These are phyloP conservation scores for Myxozyma kluyveri DNA, from an alignment of 805 yeast species.

Conservation along the genomic window DNA sequence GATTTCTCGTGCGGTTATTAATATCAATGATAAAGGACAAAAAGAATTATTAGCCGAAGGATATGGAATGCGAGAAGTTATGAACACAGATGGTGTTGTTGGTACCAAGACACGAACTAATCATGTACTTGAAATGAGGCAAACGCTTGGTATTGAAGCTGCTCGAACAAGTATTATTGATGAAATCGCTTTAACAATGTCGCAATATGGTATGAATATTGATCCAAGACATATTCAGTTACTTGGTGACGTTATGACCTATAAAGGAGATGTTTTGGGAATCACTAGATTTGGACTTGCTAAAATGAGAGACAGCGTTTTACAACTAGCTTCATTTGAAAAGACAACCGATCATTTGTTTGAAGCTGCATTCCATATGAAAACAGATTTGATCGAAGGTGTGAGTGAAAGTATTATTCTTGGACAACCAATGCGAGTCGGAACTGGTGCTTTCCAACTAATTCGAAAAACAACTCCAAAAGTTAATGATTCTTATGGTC, in stretches of 20 bases:
- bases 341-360: constrained; percentile 97
- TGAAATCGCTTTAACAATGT: constrained; percentile 96
- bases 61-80: constrained; percentile 90
- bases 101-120: constrained; percentile 86
- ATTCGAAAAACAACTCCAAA: constrained; percentile 29
- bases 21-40: constrained; percentile 78
- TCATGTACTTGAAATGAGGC: constrained; percentile 84
- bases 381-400: constrained; percentile 92
- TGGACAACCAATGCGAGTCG: constrained; percentile 96
- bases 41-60: constrained; percentile 93
- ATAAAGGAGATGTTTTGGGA: constrained; percentile 96
- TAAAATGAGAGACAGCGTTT: constrained; percentile 96
- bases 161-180: constrained; percentile 89
- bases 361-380: constrained; percentile 98
- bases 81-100: constrained; percentile 95
- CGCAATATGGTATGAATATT: constrained; percentile 99
- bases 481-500: constrained; percentile 30
- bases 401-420: constrained; percentile 95
- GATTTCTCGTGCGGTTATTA: constrained; percentile 93
- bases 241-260: constrained; percentile 97
- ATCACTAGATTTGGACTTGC: constrained; percentile 97
- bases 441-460: constrained; percentile 94
- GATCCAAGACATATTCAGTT: constrained; percentile 99
- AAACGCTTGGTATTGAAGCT: constrained; percentile 95
- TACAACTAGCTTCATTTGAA: constrained; percentile 95